A percentile compares a stretch with the other conserved stretches of the same genome.
Conservation (phyloP, 441 rosid genomes). For the Erysimum cheiri region DNA sequence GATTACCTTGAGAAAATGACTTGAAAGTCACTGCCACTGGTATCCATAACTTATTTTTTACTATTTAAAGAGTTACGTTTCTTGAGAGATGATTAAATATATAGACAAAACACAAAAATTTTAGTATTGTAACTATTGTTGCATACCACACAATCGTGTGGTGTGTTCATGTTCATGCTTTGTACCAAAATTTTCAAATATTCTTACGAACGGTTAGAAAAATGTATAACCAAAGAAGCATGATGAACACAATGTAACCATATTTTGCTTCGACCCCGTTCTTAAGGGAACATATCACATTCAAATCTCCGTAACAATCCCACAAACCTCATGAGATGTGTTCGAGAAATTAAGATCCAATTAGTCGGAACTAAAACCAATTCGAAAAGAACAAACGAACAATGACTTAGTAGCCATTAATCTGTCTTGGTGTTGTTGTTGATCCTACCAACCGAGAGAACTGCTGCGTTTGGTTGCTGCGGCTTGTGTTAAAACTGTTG, state of each 20-base stretch:
- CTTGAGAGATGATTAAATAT: background rate
- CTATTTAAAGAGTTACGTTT: background rate
- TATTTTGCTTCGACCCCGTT: constrained; percentile 25
- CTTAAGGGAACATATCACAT: constrained; percentile 27
- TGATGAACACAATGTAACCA: constrained; percentile 16
- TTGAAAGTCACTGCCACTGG: background rate
- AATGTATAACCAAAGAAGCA: constrained; percentile 32
- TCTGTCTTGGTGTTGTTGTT: constrained; percentile 50
- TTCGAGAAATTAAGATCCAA: constrained; percentile 26
- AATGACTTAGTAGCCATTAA: constrained; percentile 68
- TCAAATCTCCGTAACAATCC: constrained; percentile 26
- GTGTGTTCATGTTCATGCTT: background rate
- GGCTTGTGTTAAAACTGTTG: constrained; percentile 49
- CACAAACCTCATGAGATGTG: constrained; percentile 20
- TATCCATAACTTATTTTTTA: background rate
- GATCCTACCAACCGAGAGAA: constrained; percentile 74
- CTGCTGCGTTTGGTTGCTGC: constrained; percentile 55
- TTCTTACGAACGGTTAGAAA: background rate
- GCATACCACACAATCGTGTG: background rate
- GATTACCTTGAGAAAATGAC: background rate
- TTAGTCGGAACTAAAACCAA: constrained; percentile 43
- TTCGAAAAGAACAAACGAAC: constrained; percentile 23
- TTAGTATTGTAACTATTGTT: background rate
- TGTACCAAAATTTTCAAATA: background rate
- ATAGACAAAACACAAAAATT: background rate